Conservation (phyloP, 495 filamentous ascomycete genomes). For the Lichina pygmaea region DNA sequence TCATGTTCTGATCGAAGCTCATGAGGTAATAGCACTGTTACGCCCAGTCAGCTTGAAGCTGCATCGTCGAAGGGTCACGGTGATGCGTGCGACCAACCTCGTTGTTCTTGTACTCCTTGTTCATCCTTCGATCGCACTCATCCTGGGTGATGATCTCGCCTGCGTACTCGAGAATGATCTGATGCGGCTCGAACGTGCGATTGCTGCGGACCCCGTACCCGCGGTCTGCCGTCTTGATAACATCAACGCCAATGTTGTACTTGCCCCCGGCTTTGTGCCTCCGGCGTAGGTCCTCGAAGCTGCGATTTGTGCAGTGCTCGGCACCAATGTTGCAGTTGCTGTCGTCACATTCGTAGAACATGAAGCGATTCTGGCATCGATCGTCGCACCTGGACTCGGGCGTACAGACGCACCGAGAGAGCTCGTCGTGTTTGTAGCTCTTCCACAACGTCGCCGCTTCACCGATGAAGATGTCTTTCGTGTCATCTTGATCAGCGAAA, state of each 20-base stretch:
- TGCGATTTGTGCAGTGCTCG: conserved; percentile 54
- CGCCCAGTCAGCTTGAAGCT: neutral
- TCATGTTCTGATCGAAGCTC: conserved; percentile 96
- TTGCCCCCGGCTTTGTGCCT: conserved; percentile 52
- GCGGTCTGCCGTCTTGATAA: conserved; percentile 66
- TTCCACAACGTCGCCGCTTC: conserved; percentile 72
- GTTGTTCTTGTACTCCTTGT: conserved; percentile 70
- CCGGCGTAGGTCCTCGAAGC: conserved; percentile 54
- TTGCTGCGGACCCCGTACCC: conserved; percentile 82
- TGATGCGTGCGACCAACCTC: conserved; percentile 28
- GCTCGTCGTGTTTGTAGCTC: conserved; percentile 41
- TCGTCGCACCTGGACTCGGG: conserved; percentile 62
- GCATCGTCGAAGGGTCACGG: no score
- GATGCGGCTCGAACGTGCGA: conserved; percentile 60
- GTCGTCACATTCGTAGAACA: conserved; percentile 90
- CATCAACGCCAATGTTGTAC: conserved; percentile 80
- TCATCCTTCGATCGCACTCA: conserved; percentile 84
- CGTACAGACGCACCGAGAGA: conserved; percentile 58
- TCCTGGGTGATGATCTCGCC: conserved; percentile 89
- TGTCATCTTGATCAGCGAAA: no score
- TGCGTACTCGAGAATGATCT: conserved; percentile 95
- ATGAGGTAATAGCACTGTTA: conserved; percentile 82
- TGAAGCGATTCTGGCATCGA: conserved; percentile 74
- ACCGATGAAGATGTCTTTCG: conserved; percentile 67
- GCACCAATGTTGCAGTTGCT: conserved; percentile 57